These are phyloP conservation scores for Fraxinus paxiana DNA, from an alignment of 305 asterid species.

Conservation along the genomic window DNA sequence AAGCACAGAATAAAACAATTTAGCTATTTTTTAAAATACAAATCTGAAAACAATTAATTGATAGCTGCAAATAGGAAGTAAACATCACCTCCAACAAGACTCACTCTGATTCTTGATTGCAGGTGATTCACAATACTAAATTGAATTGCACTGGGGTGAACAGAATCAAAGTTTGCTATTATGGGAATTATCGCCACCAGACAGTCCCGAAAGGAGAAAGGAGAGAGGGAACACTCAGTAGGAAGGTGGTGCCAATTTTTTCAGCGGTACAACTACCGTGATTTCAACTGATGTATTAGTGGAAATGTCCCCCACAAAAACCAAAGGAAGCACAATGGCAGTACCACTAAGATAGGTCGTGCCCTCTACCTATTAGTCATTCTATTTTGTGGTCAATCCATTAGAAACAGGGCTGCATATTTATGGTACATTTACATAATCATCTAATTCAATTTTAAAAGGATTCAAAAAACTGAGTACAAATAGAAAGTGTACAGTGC, in stretches of 20 bases:
- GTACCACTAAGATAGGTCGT: neutral
- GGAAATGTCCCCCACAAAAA: constrained; percentile 1
- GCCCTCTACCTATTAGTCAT: neutral
- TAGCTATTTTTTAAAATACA: neutral
- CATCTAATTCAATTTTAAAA: constrained; percentile 3
- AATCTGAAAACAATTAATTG: neutral
- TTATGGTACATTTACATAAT: constrained; percentile 11
- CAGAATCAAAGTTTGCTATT: neutral
- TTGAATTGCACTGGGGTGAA: neutral
- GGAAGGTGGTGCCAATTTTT: neutral
- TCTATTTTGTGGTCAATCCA: constrained; percentile 1
- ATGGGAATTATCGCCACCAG: neutral
- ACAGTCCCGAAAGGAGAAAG: neutral
- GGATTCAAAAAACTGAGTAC: neutral
- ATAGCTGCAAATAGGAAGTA: neutral
- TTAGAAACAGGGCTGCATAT: neutral
- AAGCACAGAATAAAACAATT: neutral
- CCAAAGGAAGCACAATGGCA: neutral
- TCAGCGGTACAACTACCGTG: neutral
- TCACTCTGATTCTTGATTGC: neutral
- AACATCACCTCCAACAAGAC: neutral
- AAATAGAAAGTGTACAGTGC: neutral
- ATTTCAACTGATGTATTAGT: neutral
- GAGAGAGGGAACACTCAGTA: neutral
- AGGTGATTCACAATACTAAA: neutral